Evolutionary conservation across 1,139 yeast species (phyloP).

Genomic region (Pichia sp.): DNA sequence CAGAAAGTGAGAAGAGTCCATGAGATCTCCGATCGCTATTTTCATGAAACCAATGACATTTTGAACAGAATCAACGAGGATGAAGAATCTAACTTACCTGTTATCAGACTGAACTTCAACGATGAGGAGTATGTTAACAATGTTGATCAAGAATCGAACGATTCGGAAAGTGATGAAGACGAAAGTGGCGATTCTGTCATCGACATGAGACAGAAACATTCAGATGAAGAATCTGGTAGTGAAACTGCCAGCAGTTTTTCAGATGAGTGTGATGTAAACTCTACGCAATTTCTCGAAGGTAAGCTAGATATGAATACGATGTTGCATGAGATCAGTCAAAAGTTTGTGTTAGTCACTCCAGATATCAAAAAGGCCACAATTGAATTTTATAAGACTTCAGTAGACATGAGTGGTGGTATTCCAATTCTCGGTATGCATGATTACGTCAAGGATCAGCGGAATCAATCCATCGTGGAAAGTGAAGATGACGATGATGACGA

Average conservation of each 20-base stretch:
- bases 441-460: too few relatives aligned
- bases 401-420: neutral
- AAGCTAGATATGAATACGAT: neutral
- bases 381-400: constrained; percentile 2
- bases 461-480: neutral
- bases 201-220: neutral
- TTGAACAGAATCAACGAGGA: neutral
- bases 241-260: neutral
- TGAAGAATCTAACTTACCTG: constrained; percentile 2
- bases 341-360: constrained; percentile 7
- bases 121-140: neutral
- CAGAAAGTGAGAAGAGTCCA: neutral
- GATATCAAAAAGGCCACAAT: neutral
- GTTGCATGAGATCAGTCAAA: neutral
- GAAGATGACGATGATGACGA: neutral
- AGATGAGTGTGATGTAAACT: neutral
- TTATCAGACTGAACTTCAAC: neutral
- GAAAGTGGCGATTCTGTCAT: neutral
- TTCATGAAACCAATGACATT: constrained; percentile 4
- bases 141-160: neutral
- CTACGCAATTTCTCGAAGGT: constrained; percentile 3
- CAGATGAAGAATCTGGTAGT: neutral
- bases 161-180: neutral
- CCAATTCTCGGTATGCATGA: constrained; percentile 10
- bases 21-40: neutral